Percentiles rank a stretch among this genome's conserved stretches.
These are phyloP conservation scores for Apiospora phragmitis DNA, from an alignment of 2,329 filamentous ascomycete species.

Conservation along the genomic window DNA sequence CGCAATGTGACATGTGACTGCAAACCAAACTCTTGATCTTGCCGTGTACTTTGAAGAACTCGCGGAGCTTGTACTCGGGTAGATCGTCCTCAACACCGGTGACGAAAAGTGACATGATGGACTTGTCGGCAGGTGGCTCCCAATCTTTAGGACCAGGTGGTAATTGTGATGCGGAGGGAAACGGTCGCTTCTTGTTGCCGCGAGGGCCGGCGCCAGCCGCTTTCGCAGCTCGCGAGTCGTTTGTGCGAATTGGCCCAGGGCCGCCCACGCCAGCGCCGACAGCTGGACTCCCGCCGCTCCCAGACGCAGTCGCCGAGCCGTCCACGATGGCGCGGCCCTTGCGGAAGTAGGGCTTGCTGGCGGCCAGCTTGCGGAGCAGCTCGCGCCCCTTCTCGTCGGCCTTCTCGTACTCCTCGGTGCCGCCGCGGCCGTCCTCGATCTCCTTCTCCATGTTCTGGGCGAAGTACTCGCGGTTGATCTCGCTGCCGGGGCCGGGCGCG, in stretches of 20 bases:
- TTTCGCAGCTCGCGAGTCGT: constrained; percentile 57
- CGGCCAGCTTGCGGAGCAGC: constrained; percentile 78
- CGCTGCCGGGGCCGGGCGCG: constrained; percentile 85
- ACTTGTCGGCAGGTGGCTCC: constrained; percentile 77
- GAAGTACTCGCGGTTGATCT: constrained; percentile 95
- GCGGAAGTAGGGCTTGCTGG: constrained; percentile 93
- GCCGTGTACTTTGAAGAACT: constrained; percentile 86
- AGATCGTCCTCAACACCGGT: constrained; percentile 96
- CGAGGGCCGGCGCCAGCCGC: constrained; percentile 47
- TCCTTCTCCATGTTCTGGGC: constrained; percentile 96
- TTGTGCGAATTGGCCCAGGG: constrained; percentile 78
- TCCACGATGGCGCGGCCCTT: constrained; percentile 78
- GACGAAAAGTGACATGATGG: constrained; percentile 90
- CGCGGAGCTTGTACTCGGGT: constrained; percentile 85
- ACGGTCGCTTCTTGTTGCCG: constrained; percentile 50
- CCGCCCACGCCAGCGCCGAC: constrained; percentile 60
- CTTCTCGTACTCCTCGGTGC: constrained; percentile 90
- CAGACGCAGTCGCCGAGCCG: constrained; percentile 39
- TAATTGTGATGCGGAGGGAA: constrained; percentile 70
- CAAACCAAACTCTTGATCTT: constrained; percentile 92
- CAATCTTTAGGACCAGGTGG: constrained; percentile 85
- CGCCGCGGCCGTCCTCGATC: constrained; percentile 86
- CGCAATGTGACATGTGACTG: constrained; percentile 95
- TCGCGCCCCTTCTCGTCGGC: constrained; percentile 96
- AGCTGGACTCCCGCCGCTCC: constrained; percentile 47